These are phyloP conservation scores for Russula earlei DNA, from an alignment of 768 basidiomycete species.

Conservation along the genomic window DNA sequence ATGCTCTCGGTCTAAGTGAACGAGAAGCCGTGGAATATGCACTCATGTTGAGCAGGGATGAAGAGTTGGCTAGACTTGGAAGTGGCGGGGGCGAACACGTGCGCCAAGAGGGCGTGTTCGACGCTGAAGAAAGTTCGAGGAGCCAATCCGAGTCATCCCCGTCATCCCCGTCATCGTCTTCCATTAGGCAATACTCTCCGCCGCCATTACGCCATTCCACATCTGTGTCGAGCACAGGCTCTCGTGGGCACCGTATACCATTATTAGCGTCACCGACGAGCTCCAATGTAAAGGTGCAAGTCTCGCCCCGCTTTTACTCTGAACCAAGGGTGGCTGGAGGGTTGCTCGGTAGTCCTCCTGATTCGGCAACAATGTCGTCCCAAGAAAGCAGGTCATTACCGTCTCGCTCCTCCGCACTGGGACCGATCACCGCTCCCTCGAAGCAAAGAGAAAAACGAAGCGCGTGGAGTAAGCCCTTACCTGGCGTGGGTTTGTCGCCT, in stretches of 20 bases:
- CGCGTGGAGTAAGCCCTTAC: constrained; percentile 28
- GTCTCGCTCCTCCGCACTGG: constrained; percentile 6
- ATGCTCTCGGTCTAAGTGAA: constrained; percentile 63
- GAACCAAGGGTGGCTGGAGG: constrained; percentile 50
- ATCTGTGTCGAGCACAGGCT: constrained; percentile 19
- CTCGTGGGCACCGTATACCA: constrained; percentile 15
- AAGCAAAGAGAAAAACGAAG: constrained; percentile 19
- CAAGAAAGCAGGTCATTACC: constrained; percentile 11
- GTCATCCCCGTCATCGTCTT: constrained; percentile 10
- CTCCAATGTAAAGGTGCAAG: constrained; percentile 46
- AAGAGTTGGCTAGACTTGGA: constrained; percentile 34
- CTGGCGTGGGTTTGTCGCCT: constrained; percentile 16
- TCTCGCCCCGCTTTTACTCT: constrained; percentile 36
- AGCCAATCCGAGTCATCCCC: constrained; percentile 6
- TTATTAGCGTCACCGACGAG: constrained; percentile 23
- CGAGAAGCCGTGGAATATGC: constrained; percentile 69
- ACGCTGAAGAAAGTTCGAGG: constrained; percentile 30
- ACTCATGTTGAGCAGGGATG: constrained; percentile 78
- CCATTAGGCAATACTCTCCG: background rate
- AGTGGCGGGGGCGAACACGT: background rate
- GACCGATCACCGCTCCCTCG: constrained; percentile 10
- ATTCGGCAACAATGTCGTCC: constrained; percentile 22
- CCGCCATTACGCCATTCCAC: constrained; percentile 21
- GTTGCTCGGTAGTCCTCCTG: constrained; percentile 12
- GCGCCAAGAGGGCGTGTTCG: constrained; percentile 47